Base-by-base conservation (phyloP, 2,329 filamentous ascomycete species). In the Botryotinia globosa region DNA sequence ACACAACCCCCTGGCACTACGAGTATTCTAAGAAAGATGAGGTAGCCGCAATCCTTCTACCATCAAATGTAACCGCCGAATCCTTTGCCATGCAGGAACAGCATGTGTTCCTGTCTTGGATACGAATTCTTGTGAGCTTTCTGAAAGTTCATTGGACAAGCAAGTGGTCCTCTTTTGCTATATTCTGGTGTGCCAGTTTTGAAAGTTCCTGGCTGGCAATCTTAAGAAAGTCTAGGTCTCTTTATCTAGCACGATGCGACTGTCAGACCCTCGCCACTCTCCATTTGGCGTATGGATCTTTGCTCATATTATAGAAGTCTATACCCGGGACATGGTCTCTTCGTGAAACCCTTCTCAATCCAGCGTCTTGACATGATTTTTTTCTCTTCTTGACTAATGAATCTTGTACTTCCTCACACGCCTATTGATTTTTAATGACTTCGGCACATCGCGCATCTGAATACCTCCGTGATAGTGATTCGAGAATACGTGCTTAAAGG, bases 1-100 rank as follows among this genome's bases (percentile, higher is more conserved):
- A 48, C 32, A 51, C 25, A 34, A 67, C 48, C 16, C 16, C 69
- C 45, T n/a, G 48, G 12, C 65, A 44, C 61, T 68, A n/a, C n/a
- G n/a, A n/a, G n/a, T n/a, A 72, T 72, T 68, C 54, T 68, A 72
- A 72, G 63, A 67, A 45, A 9, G 34, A 67, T 44, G 42, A 67
- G 51, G 20, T 62, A 51, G 65, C 32, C 65, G 39, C 45, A 37
- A 72, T 72, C 70, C 70, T 72, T 64, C 58, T 54, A 71, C 34
- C 34, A 29, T 14, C 45, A 25, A 29, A 64, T 64, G 34, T 18
- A 71, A 64, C 42, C 22, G 42, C 54, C 8, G 18, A 44, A 72
- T 72, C 70, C 70, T 72, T 39, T 58, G 48, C 25, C 32, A 72
- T 72, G 70, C 42, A 48, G 39, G 25, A 22, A 67, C 51, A 67